phyloP scores from a whole-genome alignment of 2,329 filamentous ascomycete species.

The Thermomyces lanuginosus region DNA sequence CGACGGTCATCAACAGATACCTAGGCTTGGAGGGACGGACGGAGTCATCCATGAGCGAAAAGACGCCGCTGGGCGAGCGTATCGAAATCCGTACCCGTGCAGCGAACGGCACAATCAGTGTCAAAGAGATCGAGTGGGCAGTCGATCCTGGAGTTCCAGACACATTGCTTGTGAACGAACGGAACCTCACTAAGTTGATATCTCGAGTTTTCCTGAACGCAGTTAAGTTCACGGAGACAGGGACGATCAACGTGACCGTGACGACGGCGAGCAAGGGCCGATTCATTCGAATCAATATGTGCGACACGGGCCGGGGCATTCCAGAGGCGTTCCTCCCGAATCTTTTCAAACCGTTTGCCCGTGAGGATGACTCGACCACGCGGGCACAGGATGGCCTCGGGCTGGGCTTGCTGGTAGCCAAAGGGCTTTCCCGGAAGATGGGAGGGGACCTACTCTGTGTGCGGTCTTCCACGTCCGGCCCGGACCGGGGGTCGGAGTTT shows the following conservation, averaged over 20 bases:
- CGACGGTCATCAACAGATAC: slow-evolving; percentile 32
- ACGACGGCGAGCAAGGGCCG: slow-evolving; percentile 35
- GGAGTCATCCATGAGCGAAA: slow-evolving; percentile 30
- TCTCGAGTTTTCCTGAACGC: slow-evolving; percentile 51
- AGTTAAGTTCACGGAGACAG: slow-evolving; percentile 53
- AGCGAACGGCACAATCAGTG: slow-evolving; percentile 28
- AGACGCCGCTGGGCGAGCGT: slow-evolving; percentile 28
- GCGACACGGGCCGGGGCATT: slow-evolving; percentile 53
- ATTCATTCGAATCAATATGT: slow-evolving; percentile 45
- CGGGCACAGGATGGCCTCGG: slow-evolving; percentile 52
- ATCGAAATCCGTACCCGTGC: slow-evolving; percentile 30
- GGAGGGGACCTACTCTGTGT: slow-evolving; percentile 51
- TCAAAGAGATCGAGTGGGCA: slow-evolving; percentile 32
- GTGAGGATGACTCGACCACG: slow-evolving; percentile 52
- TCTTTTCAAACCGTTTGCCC: slow-evolving; percentile 53
- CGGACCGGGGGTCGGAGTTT: slow-evolving; percentile 49
- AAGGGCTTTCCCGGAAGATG: slow-evolving; percentile 51
- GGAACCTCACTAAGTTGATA: slow-evolving; percentile 46
- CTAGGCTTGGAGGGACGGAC: slow-evolving; percentile 32
- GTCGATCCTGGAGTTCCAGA: slow-evolving; percentile 33
- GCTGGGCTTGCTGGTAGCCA: slow-evolving; percentile 54
- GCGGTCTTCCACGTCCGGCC: slow-evolving; percentile 45
- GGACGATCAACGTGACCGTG: slow-evolving; percentile 41
- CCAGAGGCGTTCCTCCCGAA: slow-evolving; percentile 48
- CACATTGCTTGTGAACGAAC: slow-evolving; percentile 39